Evolutionary conservation across 2,329 filamentous ascomycete genomes (phyloP).

Genomic region (Colletotrichum brevisporum): DNA sequence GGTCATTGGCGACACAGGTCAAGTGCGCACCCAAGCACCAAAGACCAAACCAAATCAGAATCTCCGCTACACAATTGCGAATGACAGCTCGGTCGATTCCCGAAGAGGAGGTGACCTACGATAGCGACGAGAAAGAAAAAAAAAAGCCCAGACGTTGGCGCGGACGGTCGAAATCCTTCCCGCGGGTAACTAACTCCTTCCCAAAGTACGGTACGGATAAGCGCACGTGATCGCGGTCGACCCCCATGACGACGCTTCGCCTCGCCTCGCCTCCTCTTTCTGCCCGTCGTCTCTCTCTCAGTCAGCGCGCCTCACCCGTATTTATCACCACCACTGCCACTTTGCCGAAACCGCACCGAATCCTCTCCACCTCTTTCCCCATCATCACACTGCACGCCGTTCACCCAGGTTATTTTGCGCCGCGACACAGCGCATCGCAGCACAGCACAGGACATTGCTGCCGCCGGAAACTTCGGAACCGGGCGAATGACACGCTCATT

Average conservation of each 20-base stretch:
- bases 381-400: conserved; percentile 9
- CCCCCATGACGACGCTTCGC: conserved; percentile 2
- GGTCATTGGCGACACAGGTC: too few species aligned
- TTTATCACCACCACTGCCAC: conserved; percentile 22
- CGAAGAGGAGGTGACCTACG: too few species aligned
- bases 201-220: background rate
- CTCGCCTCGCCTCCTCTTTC: background rate
- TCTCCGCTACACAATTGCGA: too few species aligned
- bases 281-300: background rate
- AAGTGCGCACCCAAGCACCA: background rate
- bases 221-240: conserved; percentile 29
- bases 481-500: conserved; percentile 1
- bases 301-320: conserved; percentile 9
- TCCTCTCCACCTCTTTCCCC: conserved; percentile 26
- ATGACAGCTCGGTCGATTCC: too few species aligned
- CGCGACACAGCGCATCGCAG: conserved; percentile 8
- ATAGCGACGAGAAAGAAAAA: too few species aligned
- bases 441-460: background rate
- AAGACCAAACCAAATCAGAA: background rate
- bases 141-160: conserved; percentile 13
- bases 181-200: too few species aligned
- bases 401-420: background rate
- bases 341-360: conserved; percentile 40
- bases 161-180: conserved; percentile 7
- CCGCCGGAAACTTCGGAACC: conserved; percentile 7